phyloP scores from a whole-genome alignment of 2,329 filamentous ascomycete genomes.

The Fusarium sp. region DNA sequence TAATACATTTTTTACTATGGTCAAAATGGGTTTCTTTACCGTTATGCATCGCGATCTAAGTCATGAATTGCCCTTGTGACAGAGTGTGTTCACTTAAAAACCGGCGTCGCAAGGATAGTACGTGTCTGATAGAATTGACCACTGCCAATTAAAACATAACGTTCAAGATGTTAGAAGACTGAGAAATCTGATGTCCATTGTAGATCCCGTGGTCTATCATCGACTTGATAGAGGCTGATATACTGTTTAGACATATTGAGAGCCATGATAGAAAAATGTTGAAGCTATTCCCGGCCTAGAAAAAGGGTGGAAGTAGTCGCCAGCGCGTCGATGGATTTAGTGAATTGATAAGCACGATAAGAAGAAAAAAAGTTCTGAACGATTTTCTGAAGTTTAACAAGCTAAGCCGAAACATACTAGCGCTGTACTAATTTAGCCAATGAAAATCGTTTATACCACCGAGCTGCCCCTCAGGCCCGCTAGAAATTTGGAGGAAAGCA shows the following conservation, averaged over 20 bases:
- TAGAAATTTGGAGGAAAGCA: slow-evolving; percentile 46
- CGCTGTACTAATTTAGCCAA: fast-evolving
- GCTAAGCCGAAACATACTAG: slow-evolving; percentile 22
- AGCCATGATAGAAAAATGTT: neutral
- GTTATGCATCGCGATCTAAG: neutral
- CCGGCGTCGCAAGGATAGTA: neutral
- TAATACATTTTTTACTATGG: slow-evolving; percentile 21
- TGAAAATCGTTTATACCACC: slow-evolving; percentile 24
- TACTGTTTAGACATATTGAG: neutral
- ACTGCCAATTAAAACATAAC: neutral
- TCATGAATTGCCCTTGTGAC: no score
- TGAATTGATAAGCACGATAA: slow-evolving; percentile 43
- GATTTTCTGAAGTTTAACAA: slow-evolving; percentile 21
- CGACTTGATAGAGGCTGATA: neutral
- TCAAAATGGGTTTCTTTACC: neutral
- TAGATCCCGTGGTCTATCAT: neutral
- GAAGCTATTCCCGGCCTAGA: slow-evolving; percentile 31
- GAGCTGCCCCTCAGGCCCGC: slow-evolving; percentile 42
- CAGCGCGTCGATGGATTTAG: neutral
- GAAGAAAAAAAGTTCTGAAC: slow-evolving; percentile 44
- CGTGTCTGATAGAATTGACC: neutral
- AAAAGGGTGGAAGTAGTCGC: neutral
- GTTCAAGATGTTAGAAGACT: neutral
- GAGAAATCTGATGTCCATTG: neutral
- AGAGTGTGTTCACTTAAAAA: neutral